These are phyloP conservation scores for Apiotrichum akiyoshidainum DNA, from an alignment of 1,284 basidiomycete genomes.

Conservation along the genomic window DNA sequence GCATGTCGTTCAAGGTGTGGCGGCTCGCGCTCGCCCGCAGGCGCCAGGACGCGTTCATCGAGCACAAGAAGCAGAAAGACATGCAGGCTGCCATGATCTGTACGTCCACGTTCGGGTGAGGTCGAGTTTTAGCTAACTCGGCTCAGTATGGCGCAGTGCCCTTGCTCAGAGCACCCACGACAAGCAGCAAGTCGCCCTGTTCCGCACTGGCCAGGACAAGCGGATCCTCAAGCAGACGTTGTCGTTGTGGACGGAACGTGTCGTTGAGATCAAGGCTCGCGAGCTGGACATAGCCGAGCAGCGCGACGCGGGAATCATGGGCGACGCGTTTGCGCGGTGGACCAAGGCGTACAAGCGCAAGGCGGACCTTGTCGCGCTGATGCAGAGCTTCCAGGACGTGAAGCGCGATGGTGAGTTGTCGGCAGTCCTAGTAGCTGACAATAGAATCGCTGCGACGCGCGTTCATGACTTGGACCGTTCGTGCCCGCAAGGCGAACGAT, in stretches of 20 bases:
- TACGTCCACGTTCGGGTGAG: conserved; percentile 1
- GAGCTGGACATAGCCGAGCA: conserved; percentile 35
- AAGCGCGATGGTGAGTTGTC: conserved; percentile 25
- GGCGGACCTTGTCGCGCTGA: conserved; percentile 20
- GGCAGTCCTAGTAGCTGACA: not conserved
- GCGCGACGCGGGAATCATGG: conserved; percentile 19
- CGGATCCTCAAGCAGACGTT: conserved; percentile 19
- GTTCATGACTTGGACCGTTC: conserved; percentile 26
- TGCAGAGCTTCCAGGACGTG: conserved; percentile 29
- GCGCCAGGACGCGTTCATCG: conserved; percentile 22
- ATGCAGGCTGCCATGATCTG: not conserved
- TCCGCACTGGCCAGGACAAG: conserved; percentile 21
- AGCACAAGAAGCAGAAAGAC: conserved; percentile 5
- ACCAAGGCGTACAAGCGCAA: conserved; percentile 7
- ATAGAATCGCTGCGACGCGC: conserved; percentile 28
- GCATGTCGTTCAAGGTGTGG: conserved; percentile 34
- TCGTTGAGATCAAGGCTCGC: conserved; percentile 42
- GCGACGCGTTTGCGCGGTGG: conserved; percentile 28
- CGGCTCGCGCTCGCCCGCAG: conserved; percentile 13
- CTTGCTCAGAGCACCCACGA: conserved; percentile 17
- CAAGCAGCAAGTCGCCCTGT: conserved; percentile 9
- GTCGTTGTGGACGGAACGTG: conserved; percentile 34
- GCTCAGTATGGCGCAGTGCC: conserved; percentile 14
- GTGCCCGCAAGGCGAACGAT: conserved; percentile 7
- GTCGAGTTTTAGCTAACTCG: too few species aligned